Conservation (phyloP, 306 rosid genomes). For the Lagenaria siceraria region DNA sequence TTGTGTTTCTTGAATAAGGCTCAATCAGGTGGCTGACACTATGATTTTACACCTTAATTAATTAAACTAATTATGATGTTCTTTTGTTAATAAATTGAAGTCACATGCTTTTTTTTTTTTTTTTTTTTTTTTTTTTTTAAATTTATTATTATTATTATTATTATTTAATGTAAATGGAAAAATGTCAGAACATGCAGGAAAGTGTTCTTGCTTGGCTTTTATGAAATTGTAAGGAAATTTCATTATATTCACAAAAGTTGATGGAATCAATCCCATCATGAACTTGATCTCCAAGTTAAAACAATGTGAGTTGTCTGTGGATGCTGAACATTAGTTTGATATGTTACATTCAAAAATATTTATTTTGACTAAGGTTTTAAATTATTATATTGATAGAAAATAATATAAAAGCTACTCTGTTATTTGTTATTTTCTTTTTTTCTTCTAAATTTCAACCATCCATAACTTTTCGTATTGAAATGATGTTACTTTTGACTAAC, state of each 20-base stretch:
- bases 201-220: not conserved
- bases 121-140: not conserved
- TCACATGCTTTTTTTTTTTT: not conserved
- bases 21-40: constrained; percentile 30
- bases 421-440: not conserved
- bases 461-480: not conserved
- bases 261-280: not conserved
- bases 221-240: constrained; percentile 42
- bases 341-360: not conserved
- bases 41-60: constrained; percentile 11
- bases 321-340: not conserved
- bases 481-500: not conserved
- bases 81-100: not conserved
- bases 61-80: not conserved
- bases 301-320: not conserved
- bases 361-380: not conserved
- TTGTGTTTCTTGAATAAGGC: not conserved
- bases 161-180: not conserved
- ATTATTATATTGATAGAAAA: not conserved
- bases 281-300: constrained; percentile 13
- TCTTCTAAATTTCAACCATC: not conserved
- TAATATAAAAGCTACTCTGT: not conserved
- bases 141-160: too few species aligned
- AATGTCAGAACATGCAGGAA: constrained; percentile 21
- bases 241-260: constrained; percentile 16